Evolutionary conservation across 2,329 filamentous ascomycete genomes (phyloP), one percentile per base, ranked within the genome.

Genomic region (Aureobasidium sp.): DNA sequence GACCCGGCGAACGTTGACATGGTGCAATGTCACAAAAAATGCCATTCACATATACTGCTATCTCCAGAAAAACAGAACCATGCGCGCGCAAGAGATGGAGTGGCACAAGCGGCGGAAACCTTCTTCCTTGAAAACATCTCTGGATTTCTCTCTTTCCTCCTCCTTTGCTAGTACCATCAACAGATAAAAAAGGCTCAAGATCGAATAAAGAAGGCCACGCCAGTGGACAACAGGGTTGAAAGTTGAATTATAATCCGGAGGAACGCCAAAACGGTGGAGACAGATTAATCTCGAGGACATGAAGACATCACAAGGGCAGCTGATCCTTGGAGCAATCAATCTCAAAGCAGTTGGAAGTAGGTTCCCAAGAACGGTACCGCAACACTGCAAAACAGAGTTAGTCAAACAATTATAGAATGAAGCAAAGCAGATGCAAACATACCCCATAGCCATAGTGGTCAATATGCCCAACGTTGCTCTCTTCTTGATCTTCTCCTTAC

Each of bases 391-490:
- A 12, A 39, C 1, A 47, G 23, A 37, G 20, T 58, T 20, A 48
- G 42, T 57, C 32, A 47, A n/a, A n/a, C 6, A 7, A 13, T 12
- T 5, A 6, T 23, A 7, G 4, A 9, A 17, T 7, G 27, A 26
- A 26, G 10, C 15, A n/a, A 12, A 34, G n/a, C 20, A 42, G 27
- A 61, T 34, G 23, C 26, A 47, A 61, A 88, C 91, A 79, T 84
- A 97, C 94, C 92, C 92, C 74, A 97, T 83, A 62, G 90, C 90
- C 73, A 97, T 82, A 51, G 90, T 94, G 63, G 91, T 91, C 65
- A 87, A 90, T 59, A 97, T 84, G 63, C 94, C 93, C 66, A 96
- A 82, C 64, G 96, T 79, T 51, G 94, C 91, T 71, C 91, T 85
- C 75, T 87, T 90, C 77, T 90, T 87, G 67, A 97, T 90, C 71